A percentile compares a stretch with the other conserved stretches of the same genome.
phyloP scores from a whole-genome alignment of 129 eudicot genomes.

The Centrapalus pauciflorus region DNA sequence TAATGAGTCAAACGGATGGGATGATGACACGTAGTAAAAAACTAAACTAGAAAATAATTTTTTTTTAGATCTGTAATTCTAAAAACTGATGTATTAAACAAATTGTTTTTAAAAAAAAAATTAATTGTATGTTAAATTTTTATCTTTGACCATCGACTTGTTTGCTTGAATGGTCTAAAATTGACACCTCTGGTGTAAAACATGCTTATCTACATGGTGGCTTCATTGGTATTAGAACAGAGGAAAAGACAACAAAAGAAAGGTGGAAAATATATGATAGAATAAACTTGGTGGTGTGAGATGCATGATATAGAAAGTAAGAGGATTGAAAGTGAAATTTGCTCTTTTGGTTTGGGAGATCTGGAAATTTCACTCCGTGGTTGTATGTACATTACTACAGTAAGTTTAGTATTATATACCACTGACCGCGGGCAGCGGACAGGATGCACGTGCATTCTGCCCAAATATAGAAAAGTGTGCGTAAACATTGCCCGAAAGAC shows the following conservation, averaged over 20 bases:
- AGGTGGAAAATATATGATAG: not conserved
- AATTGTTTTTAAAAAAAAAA: no score
- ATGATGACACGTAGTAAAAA: no score
- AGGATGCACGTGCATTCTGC: conserved; percentile 33
- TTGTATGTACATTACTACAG: conserved; percentile 14
- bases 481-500: conserved; percentile 25
- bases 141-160: no score
- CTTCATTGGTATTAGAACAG: not conserved
- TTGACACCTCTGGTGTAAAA: no score
- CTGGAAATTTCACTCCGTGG: conserved; percentile 18
- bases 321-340: not conserved
- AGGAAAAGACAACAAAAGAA: not conserved
- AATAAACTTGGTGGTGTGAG: not conserved
- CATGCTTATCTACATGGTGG: no score
- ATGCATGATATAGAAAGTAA: not conserved
- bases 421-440: conserved; percentile 37
- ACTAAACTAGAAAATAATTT: no score
- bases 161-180: no score
- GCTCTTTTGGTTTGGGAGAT: conserved; percentile 5
- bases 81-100: no score
- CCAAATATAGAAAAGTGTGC: conserved; percentile 20
- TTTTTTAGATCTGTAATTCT: no score
- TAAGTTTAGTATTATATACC: conserved; percentile 7
- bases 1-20: no score
- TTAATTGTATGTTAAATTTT: no score